A percentile compares a stretch with the other conserved stretches of the same genome.
phyloP scores from a whole-genome alignment of 176 grass and related monocot genomes.

The Alopecurus myosuroides region DNA sequence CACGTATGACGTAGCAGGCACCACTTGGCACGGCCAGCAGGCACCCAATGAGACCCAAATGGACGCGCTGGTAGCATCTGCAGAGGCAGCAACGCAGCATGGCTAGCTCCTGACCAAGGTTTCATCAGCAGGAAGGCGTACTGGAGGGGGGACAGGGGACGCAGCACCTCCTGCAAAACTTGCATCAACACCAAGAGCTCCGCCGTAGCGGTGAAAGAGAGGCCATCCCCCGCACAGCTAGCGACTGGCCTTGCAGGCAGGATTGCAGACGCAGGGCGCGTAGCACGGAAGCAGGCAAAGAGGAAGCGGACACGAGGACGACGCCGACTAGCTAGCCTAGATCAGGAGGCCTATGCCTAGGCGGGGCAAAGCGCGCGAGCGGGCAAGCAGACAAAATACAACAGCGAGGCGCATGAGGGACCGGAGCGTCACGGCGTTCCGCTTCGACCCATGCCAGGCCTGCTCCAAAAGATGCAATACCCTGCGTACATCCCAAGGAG shows the following conservation, averaged over 20 bases:
- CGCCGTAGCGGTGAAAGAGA: background rate
- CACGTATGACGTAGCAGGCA: background rate
- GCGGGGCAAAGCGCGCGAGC: background rate
- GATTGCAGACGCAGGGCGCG: background rate
- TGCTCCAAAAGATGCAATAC: background rate
- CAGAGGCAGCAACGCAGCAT: background rate
- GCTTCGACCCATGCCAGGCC: too few species aligned
- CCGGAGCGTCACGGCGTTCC: background rate
- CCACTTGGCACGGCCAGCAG: background rate
- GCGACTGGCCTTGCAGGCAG: background rate
- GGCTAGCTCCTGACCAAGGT: background rate
- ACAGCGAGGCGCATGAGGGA: background rate
- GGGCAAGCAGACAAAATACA: background rate
- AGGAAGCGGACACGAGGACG: background rate
- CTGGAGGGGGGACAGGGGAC: background rate
- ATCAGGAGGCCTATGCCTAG: background rate
- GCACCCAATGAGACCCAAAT: too few species aligned
- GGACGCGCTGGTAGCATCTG: background rate
- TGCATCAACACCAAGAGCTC: background rate
- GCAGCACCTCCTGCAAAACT: background rate
- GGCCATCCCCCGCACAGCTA: too few species aligned
- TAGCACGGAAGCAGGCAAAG: background rate
- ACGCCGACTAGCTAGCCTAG: background rate
- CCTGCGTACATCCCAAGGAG: background rate
- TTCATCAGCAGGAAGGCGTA: background rate